Conservation (phyloP, 2,329 filamentous ascomycete genomes). For the Neurospora sp. region DNA sequence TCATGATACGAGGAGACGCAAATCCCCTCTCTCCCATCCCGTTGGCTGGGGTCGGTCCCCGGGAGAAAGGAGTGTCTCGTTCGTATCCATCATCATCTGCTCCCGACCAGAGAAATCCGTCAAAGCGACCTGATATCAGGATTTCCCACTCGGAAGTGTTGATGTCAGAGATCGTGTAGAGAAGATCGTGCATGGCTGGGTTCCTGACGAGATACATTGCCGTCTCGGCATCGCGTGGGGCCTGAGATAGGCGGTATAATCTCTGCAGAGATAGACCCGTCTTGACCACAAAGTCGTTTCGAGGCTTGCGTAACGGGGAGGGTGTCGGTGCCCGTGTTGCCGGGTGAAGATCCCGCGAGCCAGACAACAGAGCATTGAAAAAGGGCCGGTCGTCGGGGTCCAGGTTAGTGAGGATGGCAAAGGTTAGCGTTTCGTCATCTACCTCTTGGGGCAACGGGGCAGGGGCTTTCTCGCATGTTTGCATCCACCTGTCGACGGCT, state of each 20-base stretch:
- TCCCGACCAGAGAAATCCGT: conserved; percentile 91
- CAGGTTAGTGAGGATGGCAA: conserved; percentile 86
- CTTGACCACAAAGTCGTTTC: conserved; percentile 66
- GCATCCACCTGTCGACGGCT: conserved; percentile 87
- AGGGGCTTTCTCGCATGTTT: conserved; percentile 63
- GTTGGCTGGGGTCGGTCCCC: conserved; percentile 44
- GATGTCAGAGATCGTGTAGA: conserved; percentile 80
- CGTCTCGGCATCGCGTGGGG: conserved; percentile 76
- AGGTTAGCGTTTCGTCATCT: conserved; percentile 86
- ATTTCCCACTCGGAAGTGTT: conserved; percentile 95
- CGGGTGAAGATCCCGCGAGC: conserved; percentile 46
- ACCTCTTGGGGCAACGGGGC: conserved; percentile 76
- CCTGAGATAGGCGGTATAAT: conserved; percentile 63
- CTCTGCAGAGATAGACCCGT: conserved; percentile 73
- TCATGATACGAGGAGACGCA: conserved; percentile 29
- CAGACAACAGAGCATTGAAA: conserved; percentile 70
- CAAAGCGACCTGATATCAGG: conserved; percentile 83
- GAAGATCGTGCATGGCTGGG: conserved; percentile 69
- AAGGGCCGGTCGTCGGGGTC: conserved; percentile 64
- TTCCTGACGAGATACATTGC: conserved; percentile 82
- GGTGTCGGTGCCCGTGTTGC: conserved; percentile 60
- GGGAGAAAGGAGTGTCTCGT: conserved; percentile 27
- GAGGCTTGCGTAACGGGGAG: conserved; percentile 40
- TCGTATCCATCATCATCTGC: conserved; percentile 49
- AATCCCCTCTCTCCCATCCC: conserved; percentile 27